Percentiles rank a stretch among this genome's conserved stretches.
Conservation (phyloP, 495 filamentous ascomycete species). For the Podospora pseudocomata region DNA sequence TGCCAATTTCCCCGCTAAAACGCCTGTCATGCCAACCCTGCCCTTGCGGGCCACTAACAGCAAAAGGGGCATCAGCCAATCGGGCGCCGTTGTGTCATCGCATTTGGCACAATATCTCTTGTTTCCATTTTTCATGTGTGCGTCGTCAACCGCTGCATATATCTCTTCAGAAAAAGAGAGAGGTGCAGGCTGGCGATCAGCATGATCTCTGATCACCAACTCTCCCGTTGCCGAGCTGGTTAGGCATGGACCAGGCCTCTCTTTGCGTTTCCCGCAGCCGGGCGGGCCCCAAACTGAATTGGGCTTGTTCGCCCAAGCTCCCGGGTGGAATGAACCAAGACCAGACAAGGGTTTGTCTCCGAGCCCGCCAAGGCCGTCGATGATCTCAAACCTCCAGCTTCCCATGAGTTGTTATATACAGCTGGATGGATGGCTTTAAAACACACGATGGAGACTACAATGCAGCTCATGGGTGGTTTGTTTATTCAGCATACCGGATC, state of each 20-base stretch:
- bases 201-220: background rate
- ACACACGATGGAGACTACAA: background rate
- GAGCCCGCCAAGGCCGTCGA: background rate
- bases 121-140: background rate
- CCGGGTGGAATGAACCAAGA: background rate
- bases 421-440: background rate
- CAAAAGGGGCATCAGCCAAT: background rate
- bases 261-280: background rate
- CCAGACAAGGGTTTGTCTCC: constrained; percentile 1
- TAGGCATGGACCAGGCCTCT: background rate
- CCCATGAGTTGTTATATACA: background rate
- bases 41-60: background rate
- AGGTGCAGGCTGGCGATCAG: constrained; percentile 4
- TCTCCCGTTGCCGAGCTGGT: background rate
- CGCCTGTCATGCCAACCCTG: constrained; percentile 9
- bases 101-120: constrained; percentile 1
- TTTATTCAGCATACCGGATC: background rate
- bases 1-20: constrained; percentile 5
- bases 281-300: background rate
- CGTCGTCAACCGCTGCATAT: background rate
- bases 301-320: constrained; percentile 5
- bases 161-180: background rate
- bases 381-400: constrained; percentile 10
- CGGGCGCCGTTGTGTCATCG: background rate
- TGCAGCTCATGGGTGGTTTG: background rate